These are phyloP conservation scores for Thecaphora frezii DNA, from an alignment of 1,284 basidiomycete species.

Conservation along the genomic window DNA sequence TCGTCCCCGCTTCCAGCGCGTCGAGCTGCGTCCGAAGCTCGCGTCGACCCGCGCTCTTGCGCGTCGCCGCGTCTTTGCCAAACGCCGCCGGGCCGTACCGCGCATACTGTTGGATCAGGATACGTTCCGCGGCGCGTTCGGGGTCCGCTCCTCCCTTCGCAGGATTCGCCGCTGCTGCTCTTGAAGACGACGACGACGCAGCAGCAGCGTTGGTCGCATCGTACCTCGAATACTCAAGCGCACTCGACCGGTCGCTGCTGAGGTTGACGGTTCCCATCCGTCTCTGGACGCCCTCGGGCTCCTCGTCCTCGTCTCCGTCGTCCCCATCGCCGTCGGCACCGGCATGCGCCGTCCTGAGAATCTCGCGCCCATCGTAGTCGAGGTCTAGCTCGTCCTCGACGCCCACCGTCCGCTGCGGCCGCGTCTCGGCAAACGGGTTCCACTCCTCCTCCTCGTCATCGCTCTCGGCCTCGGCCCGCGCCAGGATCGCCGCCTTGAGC, in stretches of 20 bases:
- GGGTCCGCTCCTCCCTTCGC: slow-evolving; percentile 1
- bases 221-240: too few relatives aligned
- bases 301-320: slow-evolving; percentile 7
- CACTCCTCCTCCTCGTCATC: slow-evolving; percentile 35
- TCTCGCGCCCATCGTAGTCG: slow-evolving; percentile 24
- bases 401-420: slow-evolving; percentile 17
- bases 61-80: slow-evolving; percentile 10
- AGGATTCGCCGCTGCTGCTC: not conserved
- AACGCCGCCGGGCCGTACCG: slow-evolving; percentile 19
- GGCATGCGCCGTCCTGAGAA: not conserved
- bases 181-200: too few relatives aligned
- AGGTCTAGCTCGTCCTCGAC: slow-evolving; percentile 41
- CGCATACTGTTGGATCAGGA: slow-evolving; percentile 24
- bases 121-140: slow-evolving; percentile 17
- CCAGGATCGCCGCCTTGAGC: slow-evolving; percentile 38
- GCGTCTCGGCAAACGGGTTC: slow-evolving; percentile 26
- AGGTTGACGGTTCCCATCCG: too few relatives aligned
- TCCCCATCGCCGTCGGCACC: slow-evolving; percentile 11
- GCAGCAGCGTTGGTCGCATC: too few relatives aligned
- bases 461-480: slow-evolving; percentile 28
- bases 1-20: slow-evolving; percentile 5
- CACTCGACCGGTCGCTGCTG: too few relatives aligned
- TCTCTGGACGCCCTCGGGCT: not conserved
- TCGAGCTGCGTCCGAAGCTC: slow-evolving; percentile 11
- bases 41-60: slow-evolving; percentile 14